Base-by-base conservation (phyloP, 768 basidiomycete species). In the Agrocybe pediades region DNA sequence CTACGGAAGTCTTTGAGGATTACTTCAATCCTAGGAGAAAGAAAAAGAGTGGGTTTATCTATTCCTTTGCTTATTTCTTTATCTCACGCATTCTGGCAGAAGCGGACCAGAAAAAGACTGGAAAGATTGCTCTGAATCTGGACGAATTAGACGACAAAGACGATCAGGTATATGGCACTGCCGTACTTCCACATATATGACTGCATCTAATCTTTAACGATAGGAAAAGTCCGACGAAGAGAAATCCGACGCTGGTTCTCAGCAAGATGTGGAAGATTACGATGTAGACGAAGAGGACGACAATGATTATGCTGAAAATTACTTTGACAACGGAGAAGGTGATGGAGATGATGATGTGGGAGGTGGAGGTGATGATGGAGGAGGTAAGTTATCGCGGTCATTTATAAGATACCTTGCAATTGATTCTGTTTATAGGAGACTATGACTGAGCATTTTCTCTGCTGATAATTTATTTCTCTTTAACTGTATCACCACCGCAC, bases 241-340 rank as follows among this genome's bases (percentile, higher is more conserved):
- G 52, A 74, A 75, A 3, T 90, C 87, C 25, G 84, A 88, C 15
- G 78, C 68, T 21, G 88, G 83, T 19, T 89, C 88, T 9, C 85
- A n/a, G n/a, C n/a, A 87, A 61, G 81, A 68, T 25, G 79, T 70
- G 6, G 83, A 84, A 36, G 90, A 93, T 67, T 92, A 92, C 63
- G 91, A 92, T 58, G 88, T 90, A 19, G 88, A 92, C 26, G 92
- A 95, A 67, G 91, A 92, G 62, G 92, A 93, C 63, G 92, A 93
- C 68, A 92, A 94, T 59, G 92, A 94, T 57, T 94, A 94, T 57
- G 91, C 87, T 2, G 88, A 89, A 56, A 91, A 94, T 65, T 93
- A 94, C 76, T 94, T 94, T 65, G 91, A 94, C 67, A 92, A 92
- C 49, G 91, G 91, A 16, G 91, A 92, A 69, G 85, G 77, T 3